Percentiles rank a stretch among this genome's conserved stretches.
Conservation (phyloP, 441 rosid genomes). For the Aquilaria agallochum region DNA sequence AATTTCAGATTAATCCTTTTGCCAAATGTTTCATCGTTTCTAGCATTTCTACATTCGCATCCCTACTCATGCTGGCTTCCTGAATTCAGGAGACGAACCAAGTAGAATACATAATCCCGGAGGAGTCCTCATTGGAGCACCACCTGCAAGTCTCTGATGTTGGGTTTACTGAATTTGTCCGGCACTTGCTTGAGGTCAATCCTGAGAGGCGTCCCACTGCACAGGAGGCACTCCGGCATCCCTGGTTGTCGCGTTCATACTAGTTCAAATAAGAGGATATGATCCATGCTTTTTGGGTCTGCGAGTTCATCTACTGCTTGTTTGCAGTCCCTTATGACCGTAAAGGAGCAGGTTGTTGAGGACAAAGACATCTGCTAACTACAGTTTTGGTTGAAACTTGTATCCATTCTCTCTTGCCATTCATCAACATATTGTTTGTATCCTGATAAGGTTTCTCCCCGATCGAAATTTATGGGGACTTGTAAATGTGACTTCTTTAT, state of each 20-base stretch:
- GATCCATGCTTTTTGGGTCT: not conserved
- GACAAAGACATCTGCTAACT: constrained; percentile 3
- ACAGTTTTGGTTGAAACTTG: constrained; percentile 27
- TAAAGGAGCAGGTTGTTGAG: not conserved
- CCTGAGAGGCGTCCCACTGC: constrained; percentile 79
- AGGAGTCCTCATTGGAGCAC: constrained; percentile 62
- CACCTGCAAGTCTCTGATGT: constrained; percentile 53
- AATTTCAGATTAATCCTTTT: too few species aligned
- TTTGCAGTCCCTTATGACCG: not conserved
- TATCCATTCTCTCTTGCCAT: constrained; percentile 1
- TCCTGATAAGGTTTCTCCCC: not conserved
- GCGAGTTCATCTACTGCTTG: not conserved
- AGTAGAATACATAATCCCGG: constrained; percentile 70
- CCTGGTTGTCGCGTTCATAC: constrained; percentile 64
- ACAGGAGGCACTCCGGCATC: constrained; percentile 69
- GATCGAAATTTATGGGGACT: constrained; percentile 10
- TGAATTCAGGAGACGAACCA: constrained; percentile 62
- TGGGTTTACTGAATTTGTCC: constrained; percentile 54
- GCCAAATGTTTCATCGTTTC: too few species aligned
- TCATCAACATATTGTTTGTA: constrained; percentile 8
- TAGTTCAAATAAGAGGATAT: constrained; percentile 12
- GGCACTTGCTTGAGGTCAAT: constrained; percentile 69
- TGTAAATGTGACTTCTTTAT: constrained; percentile 12
- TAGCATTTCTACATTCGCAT: too few species aligned
- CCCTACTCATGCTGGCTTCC: not conserved